A percentile compares a stretch with the other conserved stretches of the same genome.
phyloP scores from a whole-genome alignment of 495 filamentous ascomycete genomes.

The Clohesyomyces aquaticus region DNA sequence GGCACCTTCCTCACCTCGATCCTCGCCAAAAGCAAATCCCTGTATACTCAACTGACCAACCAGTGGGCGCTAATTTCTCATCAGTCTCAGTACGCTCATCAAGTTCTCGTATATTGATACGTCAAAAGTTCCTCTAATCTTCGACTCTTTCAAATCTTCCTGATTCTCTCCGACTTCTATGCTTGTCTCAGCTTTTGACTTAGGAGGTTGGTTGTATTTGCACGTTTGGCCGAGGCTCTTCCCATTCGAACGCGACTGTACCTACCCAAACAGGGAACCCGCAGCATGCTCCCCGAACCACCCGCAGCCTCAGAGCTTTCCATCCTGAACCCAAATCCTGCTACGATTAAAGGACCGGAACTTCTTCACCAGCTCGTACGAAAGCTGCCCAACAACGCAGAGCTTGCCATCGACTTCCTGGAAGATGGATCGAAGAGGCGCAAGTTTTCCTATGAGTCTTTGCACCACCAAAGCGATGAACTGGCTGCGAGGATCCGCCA shows the following conservation, averaged over 20 bases:
- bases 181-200: too few species aligned
- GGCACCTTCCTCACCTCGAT: constrained; percentile 2
- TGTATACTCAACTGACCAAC: constrained; percentile 28
- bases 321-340: constrained; percentile 64
- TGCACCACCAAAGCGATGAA: constrained; percentile 61
- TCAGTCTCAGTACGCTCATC: constrained; percentile 7
- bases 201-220: too few species aligned
- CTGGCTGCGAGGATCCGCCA: constrained; percentile 28
- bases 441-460: constrained; percentile 59
- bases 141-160: neutral
- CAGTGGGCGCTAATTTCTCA: constrained; percentile 25
- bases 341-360: constrained; percentile 58
- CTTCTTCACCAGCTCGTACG: constrained; percentile 69
- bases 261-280: constrained; percentile 14
- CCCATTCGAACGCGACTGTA: neutral
- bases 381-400: constrained; percentile 28
- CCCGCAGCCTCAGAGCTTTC: constrained; percentile 54
- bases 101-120: neutral
- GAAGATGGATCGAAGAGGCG: constrained; percentile 50
- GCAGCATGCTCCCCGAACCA: constrained; percentile 32
- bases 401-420: constrained; percentile 64
- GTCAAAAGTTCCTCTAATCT: neutral
- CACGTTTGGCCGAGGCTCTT: neutral
- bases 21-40: constrained; percentile 14
- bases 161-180: too few species aligned